These are phyloP conservation scores for Rhizopus delemar DNA, from an alignment of 371 early-diverging fungal species.

Conservation along the genomic window DNA sequence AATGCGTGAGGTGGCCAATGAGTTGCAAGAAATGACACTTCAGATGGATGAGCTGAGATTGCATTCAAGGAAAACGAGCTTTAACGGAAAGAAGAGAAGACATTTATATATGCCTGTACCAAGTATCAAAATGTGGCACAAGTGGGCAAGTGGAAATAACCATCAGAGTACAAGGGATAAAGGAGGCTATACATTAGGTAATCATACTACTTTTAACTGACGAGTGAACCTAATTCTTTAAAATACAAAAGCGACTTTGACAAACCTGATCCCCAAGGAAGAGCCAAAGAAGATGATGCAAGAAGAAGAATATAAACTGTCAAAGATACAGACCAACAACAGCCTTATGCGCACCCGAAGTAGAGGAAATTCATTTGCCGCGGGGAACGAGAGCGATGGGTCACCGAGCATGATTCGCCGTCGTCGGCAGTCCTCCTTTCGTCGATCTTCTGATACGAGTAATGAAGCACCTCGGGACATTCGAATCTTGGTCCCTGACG, in stretches of 20 bases:
- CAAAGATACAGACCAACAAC: conserved; percentile 29
- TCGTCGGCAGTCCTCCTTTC: conserved; percentile 1
- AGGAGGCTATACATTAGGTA: conserved; percentile 44
- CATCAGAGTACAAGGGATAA: conserved; percentile 49
- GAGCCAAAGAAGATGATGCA: conserved; percentile 24
- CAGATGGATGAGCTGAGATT: conserved; percentile 43
- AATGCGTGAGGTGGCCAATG: conserved; percentile 60
- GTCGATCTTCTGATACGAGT: background rate
- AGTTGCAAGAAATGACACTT: conserved; percentile 47
- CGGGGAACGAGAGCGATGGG: conserved; percentile 3
- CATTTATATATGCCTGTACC: conserved; percentile 60
- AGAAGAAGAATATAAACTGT: conserved; percentile 38
- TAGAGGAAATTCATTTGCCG: conserved; percentile 9
- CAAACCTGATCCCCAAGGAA: conserved; percentile 27
- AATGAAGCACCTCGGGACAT: conserved; percentile 6
- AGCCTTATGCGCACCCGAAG: conserved; percentile 22
- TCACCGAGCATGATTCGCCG: conserved; percentile 17
- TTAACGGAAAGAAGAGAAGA: conserved; percentile 36
- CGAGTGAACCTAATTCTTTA: too few species aligned
- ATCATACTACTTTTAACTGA: too few species aligned
- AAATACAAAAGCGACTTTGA: conserved; percentile 22
- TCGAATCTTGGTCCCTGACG: conserved; percentile 10
- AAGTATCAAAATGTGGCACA: conserved; percentile 56
- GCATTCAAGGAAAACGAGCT: conserved; percentile 26
- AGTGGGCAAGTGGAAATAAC: conserved; percentile 49